These are phyloP conservation scores for Zanthoxylum bungeanum DNA, from an alignment of 345 rosid species.

Conservation along the genomic window DNA sequence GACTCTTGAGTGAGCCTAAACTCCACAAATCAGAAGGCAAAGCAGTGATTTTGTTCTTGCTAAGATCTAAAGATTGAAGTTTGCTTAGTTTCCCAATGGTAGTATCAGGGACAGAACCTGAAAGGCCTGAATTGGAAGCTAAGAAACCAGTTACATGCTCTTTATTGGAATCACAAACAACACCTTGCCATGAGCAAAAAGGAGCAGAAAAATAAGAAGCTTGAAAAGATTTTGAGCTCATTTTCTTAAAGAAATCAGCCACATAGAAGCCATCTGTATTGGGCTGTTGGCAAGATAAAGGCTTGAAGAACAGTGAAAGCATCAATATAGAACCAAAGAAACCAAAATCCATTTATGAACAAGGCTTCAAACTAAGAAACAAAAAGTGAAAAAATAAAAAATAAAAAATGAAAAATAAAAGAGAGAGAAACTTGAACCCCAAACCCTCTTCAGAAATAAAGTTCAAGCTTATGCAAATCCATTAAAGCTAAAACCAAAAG, in stretches of 20 bases:
- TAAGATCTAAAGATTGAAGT: slow-evolving; percentile 75
- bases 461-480: slow-evolving; percentile 10
- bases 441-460: slow-evolving; percentile 15
- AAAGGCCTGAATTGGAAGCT: slow-evolving; percentile 60
- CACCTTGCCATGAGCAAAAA: slow-evolving; percentile 74
- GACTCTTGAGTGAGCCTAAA: slow-evolving; percentile 56
- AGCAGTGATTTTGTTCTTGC: slow-evolving; percentile 73
- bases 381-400: slow-evolving; percentile 14
- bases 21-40: slow-evolving; percentile 93
- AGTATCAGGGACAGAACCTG: slow-evolving; percentile 74
- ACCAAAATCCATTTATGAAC: slow-evolving; percentile 55
- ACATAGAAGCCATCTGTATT: slow-evolving; percentile 83
- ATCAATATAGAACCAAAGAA: slow-evolving; percentile 46
- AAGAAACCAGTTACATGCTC: slow-evolving; percentile 45
- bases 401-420: no score
- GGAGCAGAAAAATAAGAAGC: slow-evolving; percentile 48
- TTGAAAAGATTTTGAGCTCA: slow-evolving; percentile 42
- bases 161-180: slow-evolving; percentile 53
- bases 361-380: slow-evolving; percentile 11
- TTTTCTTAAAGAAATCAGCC: slow-evolving; percentile 64
- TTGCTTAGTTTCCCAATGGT: slow-evolving; percentile 88
- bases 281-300: slow-evolving; percentile 59
- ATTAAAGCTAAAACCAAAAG: slow-evolving; percentile 5
- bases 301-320: slow-evolving; percentile 56
- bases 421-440: slow-evolving; percentile 9